A percentile compares a stretch with the other conserved stretches of the same genome.
Conservation (phyloP, 345 rosid genomes). For the Psidium friedrichsthalianum region DNA sequence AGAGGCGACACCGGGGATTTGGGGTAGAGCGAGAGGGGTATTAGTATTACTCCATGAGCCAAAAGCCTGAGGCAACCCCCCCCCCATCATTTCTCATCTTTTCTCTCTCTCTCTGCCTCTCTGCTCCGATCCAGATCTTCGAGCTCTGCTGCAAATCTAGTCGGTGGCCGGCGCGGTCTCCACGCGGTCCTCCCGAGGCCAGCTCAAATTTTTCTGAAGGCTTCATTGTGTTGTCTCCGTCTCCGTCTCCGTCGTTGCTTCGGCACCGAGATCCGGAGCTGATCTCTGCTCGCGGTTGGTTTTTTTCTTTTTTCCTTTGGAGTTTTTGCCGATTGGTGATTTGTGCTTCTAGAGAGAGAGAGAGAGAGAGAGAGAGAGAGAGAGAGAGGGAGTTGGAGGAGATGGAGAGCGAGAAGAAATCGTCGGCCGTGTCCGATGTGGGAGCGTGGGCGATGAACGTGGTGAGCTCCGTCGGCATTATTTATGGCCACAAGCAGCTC, state of each 20-base stretch:
- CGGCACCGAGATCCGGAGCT: neutral
- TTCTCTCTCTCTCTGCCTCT: neutral
- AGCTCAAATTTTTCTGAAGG: neutral
- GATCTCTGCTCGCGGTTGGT: neutral
- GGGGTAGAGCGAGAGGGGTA: neutral
- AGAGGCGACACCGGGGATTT: too few species aligned
- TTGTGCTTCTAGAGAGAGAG: neutral
- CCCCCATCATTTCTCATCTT: neutral
- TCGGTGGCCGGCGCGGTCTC: neutral
- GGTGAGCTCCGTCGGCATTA: conserved; percentile 90
- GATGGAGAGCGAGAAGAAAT: conserved; percentile 57
- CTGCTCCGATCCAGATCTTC: neutral
- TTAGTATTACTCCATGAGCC: neutral
- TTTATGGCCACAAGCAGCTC: conserved; percentile 96
- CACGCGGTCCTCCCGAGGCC: neutral
- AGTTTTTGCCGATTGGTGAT: neutral
- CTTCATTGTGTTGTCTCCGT: neutral
- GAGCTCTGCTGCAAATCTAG: neutral
- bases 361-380: neutral
- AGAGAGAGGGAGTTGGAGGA: neutral
- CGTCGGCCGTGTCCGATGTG: conserved; percentile 67
- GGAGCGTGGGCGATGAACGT: conserved; percentile 98
- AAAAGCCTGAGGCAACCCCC: too few species aligned
- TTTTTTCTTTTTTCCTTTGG: neutral
- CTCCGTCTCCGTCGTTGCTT: neutral